phyloP scores from a whole-genome alignment of 306 rosid genomes.

The Cucumis hystrix region DNA sequence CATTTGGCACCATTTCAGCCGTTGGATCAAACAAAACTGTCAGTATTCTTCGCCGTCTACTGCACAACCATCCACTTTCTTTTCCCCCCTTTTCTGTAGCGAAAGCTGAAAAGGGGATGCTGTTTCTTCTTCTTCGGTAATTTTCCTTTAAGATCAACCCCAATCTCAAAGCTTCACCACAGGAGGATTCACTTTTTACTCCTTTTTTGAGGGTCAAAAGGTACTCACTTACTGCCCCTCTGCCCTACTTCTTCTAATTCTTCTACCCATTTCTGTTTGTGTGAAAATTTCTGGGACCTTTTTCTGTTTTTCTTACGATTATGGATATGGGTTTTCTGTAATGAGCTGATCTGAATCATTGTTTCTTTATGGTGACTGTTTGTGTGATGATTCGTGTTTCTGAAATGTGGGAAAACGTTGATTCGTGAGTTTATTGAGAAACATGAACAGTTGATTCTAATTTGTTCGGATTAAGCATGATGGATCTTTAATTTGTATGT shows the following conservation, averaged over 20 bases:
- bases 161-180: neutral
- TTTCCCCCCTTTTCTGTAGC: neutral
- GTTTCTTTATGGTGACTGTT: neutral
- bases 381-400: neutral
- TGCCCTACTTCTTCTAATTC: neutral
- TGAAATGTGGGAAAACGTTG: neutral
- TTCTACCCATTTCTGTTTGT: neutral
- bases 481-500: neutral
- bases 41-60: neutral
- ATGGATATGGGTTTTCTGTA: neutral
- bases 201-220: neutral
- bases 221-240: neutral
- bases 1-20: neutral
- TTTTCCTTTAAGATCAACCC: neutral
- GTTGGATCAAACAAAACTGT: neutral
- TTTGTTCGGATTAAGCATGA: neutral
- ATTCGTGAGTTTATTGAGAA: neutral
- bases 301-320: neutral
- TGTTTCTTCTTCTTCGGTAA: neutral
- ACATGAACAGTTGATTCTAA: neutral
- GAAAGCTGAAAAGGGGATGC: neutral
- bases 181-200: constrained; percentile 2
- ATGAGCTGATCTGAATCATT: neutral
- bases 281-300: neutral
- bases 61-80: neutral